Base-by-base conservation (phyloP, 352 stramenopile genomes). In the Elongisporangium anandrum region DNA sequence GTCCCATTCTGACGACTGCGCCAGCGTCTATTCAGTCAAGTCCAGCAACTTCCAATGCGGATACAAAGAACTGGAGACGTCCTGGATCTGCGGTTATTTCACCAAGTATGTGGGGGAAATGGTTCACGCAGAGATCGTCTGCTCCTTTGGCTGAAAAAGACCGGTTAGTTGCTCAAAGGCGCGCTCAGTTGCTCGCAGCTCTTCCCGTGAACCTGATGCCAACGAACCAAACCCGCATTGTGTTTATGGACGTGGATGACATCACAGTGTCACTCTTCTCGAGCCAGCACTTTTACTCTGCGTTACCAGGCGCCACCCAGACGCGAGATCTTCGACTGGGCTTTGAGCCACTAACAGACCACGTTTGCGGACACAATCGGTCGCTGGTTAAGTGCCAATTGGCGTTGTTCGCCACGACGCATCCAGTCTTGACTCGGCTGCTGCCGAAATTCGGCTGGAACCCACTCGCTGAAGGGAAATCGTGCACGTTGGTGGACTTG, bases 201-300 rank as follows among this genome's bases (percentile, higher is more conserved):
- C 29, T 39, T 9, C 4, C 29, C 9, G 8, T 13, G 29, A 39
- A 39, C 1, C 29, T 8, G 9, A 13, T 39, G 29, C 29, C 29
- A 39, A 39, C 29, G 13, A 8, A 39, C 9, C 5, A 39, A 15
- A 9, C 4, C 13, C 29, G 29, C 9, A 13, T 39, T 9, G 49
- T 68, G 13, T 58, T 68, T n/a, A 56, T 71, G 23, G 26, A 71
- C 19, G 16, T 71, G 26, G 56, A 71, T 50, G 64, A 63, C 49
- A 68, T 63, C 1, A 19, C 39, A 1, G 39, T 17, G 8, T 60
- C 60, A 1, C n/a, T 71, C 1, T 10, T 52, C 17, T 64, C 38
- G 29, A 68, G 64, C 20, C 52, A 48, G 22, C 24, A 51, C 39
- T 57, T 68, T 12, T 71, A 56, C 20, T 50, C n/a, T n/a, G 38